Conservation (phyloP, 2,329 filamentous ascomycete genomes). For the Colletotrichum sp. region DNA sequence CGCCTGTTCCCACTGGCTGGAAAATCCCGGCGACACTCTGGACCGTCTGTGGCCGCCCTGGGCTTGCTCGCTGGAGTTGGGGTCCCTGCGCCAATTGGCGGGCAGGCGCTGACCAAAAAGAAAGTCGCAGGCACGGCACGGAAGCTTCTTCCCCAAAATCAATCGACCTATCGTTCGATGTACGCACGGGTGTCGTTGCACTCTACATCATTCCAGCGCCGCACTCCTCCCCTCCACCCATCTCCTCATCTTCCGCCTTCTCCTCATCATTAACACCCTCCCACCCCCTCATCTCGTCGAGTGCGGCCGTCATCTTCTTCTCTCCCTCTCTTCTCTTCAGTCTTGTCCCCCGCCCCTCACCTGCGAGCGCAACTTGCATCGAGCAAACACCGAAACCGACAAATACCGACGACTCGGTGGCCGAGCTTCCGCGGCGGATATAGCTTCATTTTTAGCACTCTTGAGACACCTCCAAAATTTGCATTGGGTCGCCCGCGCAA, state of each 20-base stretch:
- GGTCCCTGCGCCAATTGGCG: neutral
- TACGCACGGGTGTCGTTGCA: constrained; percentile 13
- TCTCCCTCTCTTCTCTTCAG: neutral
- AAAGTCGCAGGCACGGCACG: neutral
- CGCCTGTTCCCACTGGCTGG: constrained; percentile 11
- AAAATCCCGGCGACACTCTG: neutral
- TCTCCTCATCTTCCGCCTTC: neutral
- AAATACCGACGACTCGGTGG: neutral
- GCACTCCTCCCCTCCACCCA: neutral
- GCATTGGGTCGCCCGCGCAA: neutral
- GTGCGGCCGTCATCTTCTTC: neutral
- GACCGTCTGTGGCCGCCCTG: neutral
- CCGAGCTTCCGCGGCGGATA: constrained; percentile 12
- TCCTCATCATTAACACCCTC: neutral
- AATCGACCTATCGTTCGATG: constrained; percentile 20
- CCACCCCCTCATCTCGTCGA: neutral
- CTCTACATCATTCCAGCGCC: constrained; percentile 17
- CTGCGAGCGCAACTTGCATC: neutral
- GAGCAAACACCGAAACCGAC: neutral
- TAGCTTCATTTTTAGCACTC: neutral
- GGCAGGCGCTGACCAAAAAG: constrained; percentile 3
- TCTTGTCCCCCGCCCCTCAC: neutral
- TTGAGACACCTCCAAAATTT: neutral
- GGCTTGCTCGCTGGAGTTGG: neutral
- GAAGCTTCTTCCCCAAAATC: constrained; percentile 19